phyloP scores from a whole-genome alignment of 495 filamentous ascomycete genomes.

The Neurospora sp. region DNA sequence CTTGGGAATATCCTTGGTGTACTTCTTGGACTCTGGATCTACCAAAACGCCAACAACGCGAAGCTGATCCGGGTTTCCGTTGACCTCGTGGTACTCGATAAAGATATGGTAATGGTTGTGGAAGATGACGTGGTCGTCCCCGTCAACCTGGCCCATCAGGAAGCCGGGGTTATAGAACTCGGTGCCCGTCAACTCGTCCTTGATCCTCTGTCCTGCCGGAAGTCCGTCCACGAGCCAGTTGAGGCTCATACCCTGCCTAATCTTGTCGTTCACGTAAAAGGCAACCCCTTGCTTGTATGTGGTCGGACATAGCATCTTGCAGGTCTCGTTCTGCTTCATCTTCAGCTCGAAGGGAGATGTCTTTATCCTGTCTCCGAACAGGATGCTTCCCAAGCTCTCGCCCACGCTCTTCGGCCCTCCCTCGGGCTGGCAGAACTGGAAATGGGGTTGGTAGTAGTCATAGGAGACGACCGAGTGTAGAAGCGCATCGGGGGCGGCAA shows the following conservation, averaged over 20 bases:
- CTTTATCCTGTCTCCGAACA: constrained; percentile 93
- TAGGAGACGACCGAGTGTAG: constrained; percentile 86
- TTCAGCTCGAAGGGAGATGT: constrained; percentile 81
- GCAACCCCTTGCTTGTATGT: constrained; percentile 59
- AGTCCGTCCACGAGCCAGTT: constrained; percentile 95
- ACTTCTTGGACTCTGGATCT: constrained; percentile 60
- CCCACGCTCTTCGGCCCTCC: constrained; percentile 63
- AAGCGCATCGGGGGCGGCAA: constrained; percentile 65
- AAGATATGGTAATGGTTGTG: constrained; percentile 93
- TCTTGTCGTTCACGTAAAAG: constrained; percentile 71
- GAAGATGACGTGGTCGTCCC: constrained; percentile 45
- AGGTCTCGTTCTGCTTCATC: constrained; percentile 77
- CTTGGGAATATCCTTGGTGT: constrained; percentile 38
- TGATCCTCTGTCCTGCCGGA: constrained; percentile 70
- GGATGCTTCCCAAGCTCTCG: constrained; percentile 88
- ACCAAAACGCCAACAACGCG: constrained; percentile 89
- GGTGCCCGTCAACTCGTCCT: constrained; percentile 60
- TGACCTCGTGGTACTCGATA: constrained; percentile 83
- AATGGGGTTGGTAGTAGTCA: constrained; percentile 85
- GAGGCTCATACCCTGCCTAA: constrained; percentile 72
- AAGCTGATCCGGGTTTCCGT: constrained; percentile 46
- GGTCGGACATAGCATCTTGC: constrained; percentile 64
- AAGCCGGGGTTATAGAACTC: constrained; percentile 86
- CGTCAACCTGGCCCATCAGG: constrained; percentile 57
- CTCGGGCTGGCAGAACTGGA: constrained; percentile 77